Evolutionary conservation across 2,329 filamentous ascomycete genomes (phyloP), one percentile per base, ranked within the genome.

Genomic region (Hirsutella thompsonii): DNA sequence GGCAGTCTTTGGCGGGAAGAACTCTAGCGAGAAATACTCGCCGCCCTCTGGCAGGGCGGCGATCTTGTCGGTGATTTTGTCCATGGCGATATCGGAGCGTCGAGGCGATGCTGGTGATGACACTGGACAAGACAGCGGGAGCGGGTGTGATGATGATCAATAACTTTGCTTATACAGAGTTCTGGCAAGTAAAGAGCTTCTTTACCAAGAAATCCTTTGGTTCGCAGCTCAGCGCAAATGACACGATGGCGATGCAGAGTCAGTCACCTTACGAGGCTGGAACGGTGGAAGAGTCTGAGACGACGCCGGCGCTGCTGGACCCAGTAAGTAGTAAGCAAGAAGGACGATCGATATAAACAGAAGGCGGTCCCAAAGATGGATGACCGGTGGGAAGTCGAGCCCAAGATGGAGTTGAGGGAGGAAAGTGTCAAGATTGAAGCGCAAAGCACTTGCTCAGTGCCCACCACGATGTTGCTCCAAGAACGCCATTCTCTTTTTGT

Each of bases 1-100:
- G 46, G 82, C 74, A 37, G 92, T 98, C 70, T 96, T 98, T 47
- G 92, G 92, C 50, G 92, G 92, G 68, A 98, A 98, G 77, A 98
- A 98, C 67, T 98, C 92, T 63, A 96, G 81, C 37, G 92, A 96
- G 66, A 94, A 94, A 70, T 92, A 96, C 59, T 76, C 79, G 49
- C 77, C 76, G 62, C 85, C 78, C 48, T 81, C 75, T 61, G 86
- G 84, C 67, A 98, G 68, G 46, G 87, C 85, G 64, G 85, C 84
- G 58, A 96, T 90, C 72, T 94, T 94, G 71, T 93, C 83, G 47
- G 87, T 94, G 58, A 95, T 89, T 66, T 85, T 92, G 67, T 88
- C 82, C 81, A 86, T 86, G 46, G 43, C 45, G 50, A 9, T 34
- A 30, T 13, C 5, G 37, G 32, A 6, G 32, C 5, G 4, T 9